Conservation (phyloP, 352 stramenopile genomes). For the Phytophthora constricta region DNA sequence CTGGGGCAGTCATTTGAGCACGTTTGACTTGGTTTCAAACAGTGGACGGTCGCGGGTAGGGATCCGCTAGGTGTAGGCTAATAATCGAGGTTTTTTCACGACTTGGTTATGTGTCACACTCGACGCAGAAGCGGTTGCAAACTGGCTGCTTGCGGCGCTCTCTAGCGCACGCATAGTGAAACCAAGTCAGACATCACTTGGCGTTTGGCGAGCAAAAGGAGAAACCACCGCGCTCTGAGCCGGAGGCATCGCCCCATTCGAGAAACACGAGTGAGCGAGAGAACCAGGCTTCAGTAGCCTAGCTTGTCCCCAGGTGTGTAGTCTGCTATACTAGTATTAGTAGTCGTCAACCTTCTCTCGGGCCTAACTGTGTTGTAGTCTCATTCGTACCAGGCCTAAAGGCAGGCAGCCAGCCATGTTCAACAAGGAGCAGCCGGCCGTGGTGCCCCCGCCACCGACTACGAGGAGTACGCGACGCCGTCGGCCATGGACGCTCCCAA, state of each 20-base stretch:
- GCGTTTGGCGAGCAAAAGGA: slow-evolving; percentile 33
- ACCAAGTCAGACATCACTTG: slow-evolving; percentile 10
- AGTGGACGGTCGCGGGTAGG: too few relatives aligned
- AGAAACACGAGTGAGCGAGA: slow-evolving; percentile 46
- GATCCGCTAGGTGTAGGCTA: too few relatives aligned
- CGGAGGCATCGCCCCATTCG: slow-evolving; percentile 23
- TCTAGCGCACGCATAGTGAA: too few relatives aligned
- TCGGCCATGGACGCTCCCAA: slow-evolving; percentile 45
- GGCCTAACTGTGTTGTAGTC: background rate
- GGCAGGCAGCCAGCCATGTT: slow-evolving; percentile 50
- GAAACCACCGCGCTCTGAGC: slow-evolving; percentile 30
- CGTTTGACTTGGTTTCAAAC: background rate
- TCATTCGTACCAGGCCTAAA: slow-evolving; percentile 35
- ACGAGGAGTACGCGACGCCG: slow-evolving; percentile 73
- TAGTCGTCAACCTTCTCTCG: too few relatives aligned
- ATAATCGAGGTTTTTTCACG: too few relatives aligned
- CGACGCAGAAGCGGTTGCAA: slow-evolving; percentile 5
- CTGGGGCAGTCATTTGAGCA: too few relatives aligned
- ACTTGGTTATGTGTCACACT: background rate
- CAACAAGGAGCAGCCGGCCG: slow-evolving; percentile 51
- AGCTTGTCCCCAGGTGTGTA: too few relatives aligned
- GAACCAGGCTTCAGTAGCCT: too few relatives aligned
- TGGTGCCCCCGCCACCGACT: slow-evolving; percentile 53
- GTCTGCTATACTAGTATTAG: too few relatives aligned
- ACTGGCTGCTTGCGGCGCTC: background rate